A percentile compares a stretch with the other conserved stretches of the same genome.
Evolutionary conservation across 2,329 filamentous ascomycete species (phyloP).

Genomic region (Blumeria hordei): DNA sequence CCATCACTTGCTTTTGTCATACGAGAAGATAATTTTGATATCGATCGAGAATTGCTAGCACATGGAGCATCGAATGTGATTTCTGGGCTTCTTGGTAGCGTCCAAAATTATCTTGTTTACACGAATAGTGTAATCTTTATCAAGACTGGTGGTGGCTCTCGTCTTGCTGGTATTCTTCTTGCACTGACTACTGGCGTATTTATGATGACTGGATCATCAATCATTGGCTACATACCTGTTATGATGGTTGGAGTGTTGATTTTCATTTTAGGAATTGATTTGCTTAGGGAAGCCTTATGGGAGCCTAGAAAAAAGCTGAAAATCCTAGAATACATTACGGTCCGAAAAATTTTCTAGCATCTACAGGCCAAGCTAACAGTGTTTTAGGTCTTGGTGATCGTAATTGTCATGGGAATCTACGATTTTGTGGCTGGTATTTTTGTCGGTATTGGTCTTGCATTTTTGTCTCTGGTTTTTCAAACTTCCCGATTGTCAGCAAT

Average conservation of each 20-base stretch:
- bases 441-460: constrained; percentile 75
- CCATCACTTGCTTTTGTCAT: constrained; percentile 76
- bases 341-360: constrained; percentile 16
- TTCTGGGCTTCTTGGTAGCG: constrained; percentile 68
- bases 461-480: constrained; percentile 74
- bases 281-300: constrained; percentile 71
- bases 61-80: constrained; percentile 85
- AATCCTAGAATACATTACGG: constrained; percentile 68
- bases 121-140: constrained; percentile 97
- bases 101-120: constrained; percentile 93
- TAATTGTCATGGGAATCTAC: constrained; percentile 86
- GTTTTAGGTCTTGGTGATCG: constrained; percentile 50
- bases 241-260: constrained; percentile 94
- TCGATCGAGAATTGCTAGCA: constrained; percentile 75
- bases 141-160: constrained; percentile 66
- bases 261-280: constrained; percentile 80
- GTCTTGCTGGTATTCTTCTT: constrained; percentile 66
- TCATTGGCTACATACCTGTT: constrained; percentile 86
- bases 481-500: constrained; percentile 78
- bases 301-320: constrained; percentile 75
- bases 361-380: constrained; percentile 3
- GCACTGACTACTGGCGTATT: constrained; percentile 59
- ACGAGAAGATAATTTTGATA: constrained; percentile 74
- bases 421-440: constrained; percentile 92
- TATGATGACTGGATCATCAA: constrained; percentile 60